Conservation (phyloP, 1,139 yeast species). For the Insectozyma bohioensis region DNA sequence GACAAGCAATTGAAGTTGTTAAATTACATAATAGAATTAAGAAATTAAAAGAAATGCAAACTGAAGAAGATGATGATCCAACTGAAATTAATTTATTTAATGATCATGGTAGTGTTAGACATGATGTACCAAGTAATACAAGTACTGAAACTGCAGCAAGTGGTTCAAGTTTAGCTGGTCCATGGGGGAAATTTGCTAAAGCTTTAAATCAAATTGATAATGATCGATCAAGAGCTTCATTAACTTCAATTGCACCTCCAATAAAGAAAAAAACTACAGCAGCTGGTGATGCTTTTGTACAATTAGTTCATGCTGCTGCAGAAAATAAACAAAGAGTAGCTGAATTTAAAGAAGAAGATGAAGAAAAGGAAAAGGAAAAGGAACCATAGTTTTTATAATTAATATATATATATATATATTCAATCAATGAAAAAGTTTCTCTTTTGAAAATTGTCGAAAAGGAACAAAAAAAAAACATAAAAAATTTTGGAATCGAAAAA, state of each 20-base stretch:
- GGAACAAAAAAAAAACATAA: no score
- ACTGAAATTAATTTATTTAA: constrained; percentile 44
- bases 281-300: constrained; percentile 59
- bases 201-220: constrained; percentile 17
- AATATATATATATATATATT: no score
- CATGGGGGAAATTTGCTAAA: constrained; percentile 26
- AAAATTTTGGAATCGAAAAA: no score
- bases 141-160: neutral
- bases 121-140: constrained; percentile 8
- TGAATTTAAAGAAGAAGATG: constrained; percentile 29
- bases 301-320: constrained; percentile 70
- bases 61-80: constrained; percentile 57
- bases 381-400: no score
- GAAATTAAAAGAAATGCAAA: constrained; percentile 55
- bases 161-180: no score
- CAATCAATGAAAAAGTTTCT: no score
- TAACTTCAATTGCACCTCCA: constrained; percentile 16
- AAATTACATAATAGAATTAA: constrained; percentile 71
- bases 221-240: constrained; percentile 20
- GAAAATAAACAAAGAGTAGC: constrained; percentile 62
- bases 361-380: no score
- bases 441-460: no score
- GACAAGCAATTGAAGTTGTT: constrained; percentile 82
- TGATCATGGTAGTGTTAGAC: constrained; percentile 25
- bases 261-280: constrained; percentile 18